Evolutionary conservation across 768 basidiomycete species (phyloP).

Genomic region (Naematelia encephala): DNA sequence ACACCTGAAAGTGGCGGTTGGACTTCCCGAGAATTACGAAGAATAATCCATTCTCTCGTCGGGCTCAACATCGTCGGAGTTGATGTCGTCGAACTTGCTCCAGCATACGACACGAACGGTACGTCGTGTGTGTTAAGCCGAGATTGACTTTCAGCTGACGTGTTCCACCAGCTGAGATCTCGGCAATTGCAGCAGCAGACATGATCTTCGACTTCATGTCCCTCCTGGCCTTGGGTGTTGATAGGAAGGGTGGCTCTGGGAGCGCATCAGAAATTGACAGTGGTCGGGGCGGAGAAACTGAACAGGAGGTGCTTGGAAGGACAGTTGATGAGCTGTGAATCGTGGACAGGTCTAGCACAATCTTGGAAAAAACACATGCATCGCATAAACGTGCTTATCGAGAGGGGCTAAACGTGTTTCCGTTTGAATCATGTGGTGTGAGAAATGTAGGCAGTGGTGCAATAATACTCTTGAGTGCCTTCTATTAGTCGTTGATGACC

Average conservation of each 20-base stretch:
- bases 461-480: too few species aligned
- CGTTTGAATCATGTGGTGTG: too few species aligned
- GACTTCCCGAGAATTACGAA: constrained; percentile 41
- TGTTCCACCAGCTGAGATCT: constrained; percentile 30
- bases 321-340: neutral
- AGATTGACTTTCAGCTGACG: constrained; percentile 5
- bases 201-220: constrained; percentile 40
- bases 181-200: constrained; percentile 39
- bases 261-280: neutral
- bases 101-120: constrained; percentile 46
- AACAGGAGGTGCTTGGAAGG: neutral
- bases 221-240: constrained; percentile 32
- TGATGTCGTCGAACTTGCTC: constrained; percentile 43
- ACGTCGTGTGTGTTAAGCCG: constrained; percentile 4
- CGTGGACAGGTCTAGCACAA: neutral
- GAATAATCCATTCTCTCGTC: constrained; percentile 41
- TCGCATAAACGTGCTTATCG: too few species aligned
- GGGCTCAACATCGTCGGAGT: constrained; percentile 45
- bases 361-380: too few species aligned
- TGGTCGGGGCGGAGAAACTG: neutral
- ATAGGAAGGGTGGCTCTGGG: neutral
- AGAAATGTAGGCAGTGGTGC: too few species aligned
- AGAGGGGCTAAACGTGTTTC: too few species aligned
- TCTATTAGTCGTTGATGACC: too few species aligned
- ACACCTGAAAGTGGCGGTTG: constrained; percentile 43